These are phyloP conservation scores for Niebla homalea DNA, from an alignment of 495 filamentous ascomycete species.

Conservation along the genomic window DNA sequence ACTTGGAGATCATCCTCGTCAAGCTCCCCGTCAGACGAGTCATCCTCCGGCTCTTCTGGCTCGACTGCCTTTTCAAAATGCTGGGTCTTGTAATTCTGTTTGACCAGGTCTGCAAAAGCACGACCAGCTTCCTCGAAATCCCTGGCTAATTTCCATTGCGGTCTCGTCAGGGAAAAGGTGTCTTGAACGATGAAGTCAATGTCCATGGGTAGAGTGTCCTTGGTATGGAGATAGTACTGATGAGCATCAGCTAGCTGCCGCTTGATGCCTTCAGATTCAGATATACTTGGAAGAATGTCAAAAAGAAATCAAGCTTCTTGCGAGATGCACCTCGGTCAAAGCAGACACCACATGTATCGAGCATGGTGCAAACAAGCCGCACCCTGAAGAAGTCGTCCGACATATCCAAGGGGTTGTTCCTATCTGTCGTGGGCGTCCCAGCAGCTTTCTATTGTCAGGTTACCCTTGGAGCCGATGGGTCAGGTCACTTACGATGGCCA, in stretches of 20 bases:
- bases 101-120: constrained; percentile 74
- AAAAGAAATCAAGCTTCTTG: constrained; percentile 97
- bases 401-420: constrained; percentile 60
- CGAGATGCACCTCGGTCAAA: constrained; percentile 87
- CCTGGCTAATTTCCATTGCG: constrained; percentile 78
- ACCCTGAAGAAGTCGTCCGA: constrained; percentile 95
- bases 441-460: constrained; percentile 31
- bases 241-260: constrained; percentile 13
- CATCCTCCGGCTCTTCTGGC: constrained; percentile 54
- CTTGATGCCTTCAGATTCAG: background rate
- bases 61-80: constrained; percentile 54
- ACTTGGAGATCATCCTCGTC: constrained; percentile 39
- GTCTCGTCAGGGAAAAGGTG: constrained; percentile 67
- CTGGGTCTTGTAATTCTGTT: constrained; percentile 71
- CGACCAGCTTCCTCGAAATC: constrained; percentile 72
- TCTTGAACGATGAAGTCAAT: constrained; percentile 95
- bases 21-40: constrained; percentile 50
- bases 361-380: constrained; percentile 71
- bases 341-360: constrained; percentile 93
- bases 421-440: constrained; percentile 69
- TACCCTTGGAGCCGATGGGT: background rate
- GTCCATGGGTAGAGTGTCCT: constrained; percentile 88
- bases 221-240: constrained; percentile 88
- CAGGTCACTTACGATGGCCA: constrained; percentile 54
- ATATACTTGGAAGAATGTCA: constrained; percentile 76